These are phyloP conservation scores for Solanum pinnatisectum DNA, from an alignment of 257 asterid genomes.

Conservation along the genomic window DNA sequence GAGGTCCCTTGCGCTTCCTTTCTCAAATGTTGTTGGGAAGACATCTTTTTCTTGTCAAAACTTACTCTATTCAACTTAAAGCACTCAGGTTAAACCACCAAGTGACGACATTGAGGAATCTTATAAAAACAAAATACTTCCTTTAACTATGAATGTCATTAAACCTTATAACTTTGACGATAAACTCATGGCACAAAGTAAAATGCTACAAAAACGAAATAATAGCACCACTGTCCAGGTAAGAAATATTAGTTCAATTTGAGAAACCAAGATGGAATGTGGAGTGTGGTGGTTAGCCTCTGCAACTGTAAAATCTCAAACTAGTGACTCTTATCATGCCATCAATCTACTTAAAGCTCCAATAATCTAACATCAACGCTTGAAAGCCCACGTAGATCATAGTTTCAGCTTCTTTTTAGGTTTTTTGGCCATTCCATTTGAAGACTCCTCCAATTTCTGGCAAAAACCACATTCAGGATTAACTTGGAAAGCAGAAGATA, in stretches of 20 bases:
- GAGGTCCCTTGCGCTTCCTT: not conserved
- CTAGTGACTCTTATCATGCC: not conserved
- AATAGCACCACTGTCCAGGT: not conserved
- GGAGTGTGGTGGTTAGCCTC: not conserved
- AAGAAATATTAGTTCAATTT: not conserved
- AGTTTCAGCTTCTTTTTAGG: conserved; percentile 51
- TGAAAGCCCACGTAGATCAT: conserved; percentile 7
- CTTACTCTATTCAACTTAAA: not conserved
- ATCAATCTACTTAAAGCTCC: not conserved
- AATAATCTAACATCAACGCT: not conserved
- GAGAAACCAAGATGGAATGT: not conserved
- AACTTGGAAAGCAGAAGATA: not conserved
- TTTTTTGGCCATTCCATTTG: conserved; percentile 7
- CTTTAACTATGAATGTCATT: not conserved
- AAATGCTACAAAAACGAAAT: not conserved
- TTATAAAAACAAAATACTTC: not conserved
- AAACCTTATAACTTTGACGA: not conserved
- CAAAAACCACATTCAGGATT: not conserved
- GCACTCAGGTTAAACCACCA: not conserved
- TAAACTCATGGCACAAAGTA: not conserved
- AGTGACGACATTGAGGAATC: not conserved
- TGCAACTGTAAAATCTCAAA: not conserved
- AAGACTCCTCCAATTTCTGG: conserved; percentile 36
- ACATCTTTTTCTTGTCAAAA: not conserved
- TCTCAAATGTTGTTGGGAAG: not conserved